A percentile compares a stretch with the other conserved stretches of the same genome.
phyloP scores from a whole-genome alignment of 2,329 filamentous ascomycete species.

The Trichophyton rubrum region DNA sequence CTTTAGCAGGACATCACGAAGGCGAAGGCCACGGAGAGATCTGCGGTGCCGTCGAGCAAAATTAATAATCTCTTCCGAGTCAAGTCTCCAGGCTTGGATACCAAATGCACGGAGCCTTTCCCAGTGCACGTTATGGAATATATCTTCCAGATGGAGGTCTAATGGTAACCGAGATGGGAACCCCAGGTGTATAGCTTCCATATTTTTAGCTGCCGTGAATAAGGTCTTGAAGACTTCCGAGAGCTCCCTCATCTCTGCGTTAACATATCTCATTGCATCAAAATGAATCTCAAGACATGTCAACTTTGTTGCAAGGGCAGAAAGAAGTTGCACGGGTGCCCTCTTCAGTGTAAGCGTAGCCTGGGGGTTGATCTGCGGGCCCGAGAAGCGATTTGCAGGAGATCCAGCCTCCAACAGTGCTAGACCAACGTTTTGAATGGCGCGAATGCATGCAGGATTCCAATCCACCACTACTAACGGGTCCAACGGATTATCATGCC shows the following conservation, averaged over 20 bases:
- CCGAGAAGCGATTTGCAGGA: slow-evolving; percentile 48
- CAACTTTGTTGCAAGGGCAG: slow-evolving; percentile 43
- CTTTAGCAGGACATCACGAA: slow-evolving; percentile 50
- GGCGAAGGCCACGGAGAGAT: slow-evolving; percentile 45
- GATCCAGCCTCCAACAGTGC: slow-evolving; percentile 46
- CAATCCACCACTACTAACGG: slow-evolving; percentile 44
- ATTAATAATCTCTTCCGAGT: slow-evolving; percentile 47
- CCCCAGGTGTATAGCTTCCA: slow-evolving; percentile 52
- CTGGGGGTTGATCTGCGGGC: slow-evolving; percentile 50
- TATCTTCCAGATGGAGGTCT: slow-evolving; percentile 44
- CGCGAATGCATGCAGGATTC: slow-evolving; percentile 51
- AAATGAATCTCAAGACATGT: slow-evolving; percentile 53
- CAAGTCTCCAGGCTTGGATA: slow-evolving; percentile 51
- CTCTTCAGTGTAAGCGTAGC: slow-evolving; percentile 42
- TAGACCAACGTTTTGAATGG: slow-evolving; percentile 45
- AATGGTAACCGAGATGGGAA: slow-evolving; percentile 48
- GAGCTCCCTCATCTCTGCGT: slow-evolving; percentile 45
- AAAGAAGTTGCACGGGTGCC: slow-evolving; percentile 37
- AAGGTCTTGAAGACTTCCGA: slow-evolving; percentile 46
- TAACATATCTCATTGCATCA: slow-evolving; percentile 45
- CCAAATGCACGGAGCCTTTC: slow-evolving; percentile 50
- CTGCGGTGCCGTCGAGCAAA: slow-evolving; percentile 45
- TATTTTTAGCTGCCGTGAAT: slow-evolving; percentile 47
- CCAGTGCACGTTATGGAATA: slow-evolving; percentile 53
- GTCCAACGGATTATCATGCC: slow-evolving; percentile 33